Evolutionary conservation across 768 basidiomycete genomes (phyloP).

Genomic region (Naganishia friedmannii): DNA sequence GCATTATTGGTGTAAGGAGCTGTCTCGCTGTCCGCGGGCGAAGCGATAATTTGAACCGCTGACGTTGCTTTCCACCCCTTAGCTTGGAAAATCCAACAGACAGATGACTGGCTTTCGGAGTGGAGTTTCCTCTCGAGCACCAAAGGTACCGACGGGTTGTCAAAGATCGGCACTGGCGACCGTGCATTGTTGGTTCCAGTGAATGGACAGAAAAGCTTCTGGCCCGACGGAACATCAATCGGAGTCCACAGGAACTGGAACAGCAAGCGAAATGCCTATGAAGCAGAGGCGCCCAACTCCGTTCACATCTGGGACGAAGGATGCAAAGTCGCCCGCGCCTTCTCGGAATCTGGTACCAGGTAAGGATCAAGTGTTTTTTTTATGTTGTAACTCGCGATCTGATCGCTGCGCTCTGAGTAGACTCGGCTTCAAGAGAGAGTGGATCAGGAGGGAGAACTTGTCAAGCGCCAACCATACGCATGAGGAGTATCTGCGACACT

Average conservation of each 20-base stretch:
- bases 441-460: conserved; percentile 6
- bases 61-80: neutral
- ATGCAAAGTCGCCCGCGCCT: conserved; percentile 13
- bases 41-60: neutral
- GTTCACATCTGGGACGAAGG: conserved; percentile 26
- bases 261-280: conserved; percentile 2
- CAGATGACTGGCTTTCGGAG: neutral
- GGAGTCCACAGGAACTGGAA: neutral
- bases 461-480: conserved; percentile 4
- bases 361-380: too few species aligned
- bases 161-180: neutral
- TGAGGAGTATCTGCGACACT: conserved; percentile 9
- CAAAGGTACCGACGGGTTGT: conserved; percentile 1
- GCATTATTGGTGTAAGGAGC: conserved; percentile 29
- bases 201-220: neutral
- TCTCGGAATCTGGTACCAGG: conserved; percentile 19
- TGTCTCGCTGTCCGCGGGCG: too few species aligned
- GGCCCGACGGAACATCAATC: conserved; percentile 11
- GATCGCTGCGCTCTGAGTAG: neutral
- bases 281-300: neutral
- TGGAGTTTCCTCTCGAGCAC: conserved; percentile 22
- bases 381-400: neutral
- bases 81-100: conserved; percentile 16
- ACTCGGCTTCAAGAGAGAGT: conserved; percentile 23
- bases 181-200: conserved; percentile 9